These are phyloP conservation scores for Quillaja saponaria DNA, from an alignment of 306 rosid species.

Conservation along the genomic window DNA sequence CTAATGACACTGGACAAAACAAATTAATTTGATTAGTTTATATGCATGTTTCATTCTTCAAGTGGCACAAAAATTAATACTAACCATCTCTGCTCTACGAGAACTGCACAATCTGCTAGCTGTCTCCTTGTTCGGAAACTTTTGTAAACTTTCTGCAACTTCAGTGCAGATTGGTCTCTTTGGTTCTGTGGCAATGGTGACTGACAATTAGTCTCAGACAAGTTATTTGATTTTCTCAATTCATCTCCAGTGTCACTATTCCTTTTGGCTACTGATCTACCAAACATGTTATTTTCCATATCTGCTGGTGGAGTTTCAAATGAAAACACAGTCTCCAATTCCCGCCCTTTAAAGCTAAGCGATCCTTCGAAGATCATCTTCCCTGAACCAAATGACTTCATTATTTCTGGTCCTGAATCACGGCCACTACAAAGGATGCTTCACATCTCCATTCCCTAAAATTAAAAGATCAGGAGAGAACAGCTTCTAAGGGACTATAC, in stretches of 20 bases:
- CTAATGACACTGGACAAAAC: no score
- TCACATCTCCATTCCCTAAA: conserved; percentile 26
- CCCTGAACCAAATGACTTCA: conserved; percentile 32
- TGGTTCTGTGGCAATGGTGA: conserved; percentile 25
- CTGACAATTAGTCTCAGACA: conserved; percentile 29
- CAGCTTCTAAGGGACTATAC: conserved; percentile 38
- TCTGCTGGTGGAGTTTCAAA: conserved; percentile 40
- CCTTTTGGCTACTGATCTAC: conserved; percentile 34
- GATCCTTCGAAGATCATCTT: conserved; percentile 46
- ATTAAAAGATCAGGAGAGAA: conserved; percentile 36
- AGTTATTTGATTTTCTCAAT: conserved; percentile 32
- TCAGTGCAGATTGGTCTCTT: conserved; percentile 66
- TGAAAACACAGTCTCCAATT: conserved; percentile 42
- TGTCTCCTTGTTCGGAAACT: conserved; percentile 84
- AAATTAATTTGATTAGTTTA: background rate
- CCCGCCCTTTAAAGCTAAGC: conserved; percentile 40
- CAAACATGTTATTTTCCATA: conserved; percentile 38
- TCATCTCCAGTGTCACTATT: conserved; percentile 26
- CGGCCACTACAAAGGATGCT: conserved; percentile 33
- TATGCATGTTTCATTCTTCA: background rate
- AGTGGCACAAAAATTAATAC: conserved; percentile 26
- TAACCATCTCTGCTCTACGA: conserved; percentile 90
- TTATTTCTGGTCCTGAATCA: conserved; percentile 27
- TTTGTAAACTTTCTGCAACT: conserved; percentile 85
- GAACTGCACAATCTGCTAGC: conserved; percentile 88